phyloP scores from a whole-genome alignment of 1,139 yeast genomes.

The Magnusiomyces suaveolens region DNA sequence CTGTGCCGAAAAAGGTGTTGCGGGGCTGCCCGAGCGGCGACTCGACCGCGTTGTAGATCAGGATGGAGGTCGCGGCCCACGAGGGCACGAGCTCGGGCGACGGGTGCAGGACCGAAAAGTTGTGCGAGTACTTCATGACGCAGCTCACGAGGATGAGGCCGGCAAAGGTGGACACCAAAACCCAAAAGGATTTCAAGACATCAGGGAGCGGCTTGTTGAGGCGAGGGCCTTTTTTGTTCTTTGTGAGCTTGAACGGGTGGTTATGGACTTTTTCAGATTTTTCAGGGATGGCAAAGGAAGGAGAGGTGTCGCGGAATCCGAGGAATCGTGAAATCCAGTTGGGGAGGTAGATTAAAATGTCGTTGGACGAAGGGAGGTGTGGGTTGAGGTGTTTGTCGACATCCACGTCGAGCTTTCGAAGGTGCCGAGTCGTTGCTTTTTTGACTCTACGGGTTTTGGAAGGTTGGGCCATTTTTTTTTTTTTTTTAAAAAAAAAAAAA shows the following conservation, averaged over 20 bases:
- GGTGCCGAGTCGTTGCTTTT: not conserved
- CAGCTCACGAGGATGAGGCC: constrained; percentile 47
- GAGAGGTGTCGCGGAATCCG: constrained; percentile 18
- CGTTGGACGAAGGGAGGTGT: constrained; percentile 18
- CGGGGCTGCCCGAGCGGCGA: constrained; percentile 64
- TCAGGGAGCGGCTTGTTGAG: constrained; percentile 13
- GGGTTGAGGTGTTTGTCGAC: constrained; percentile 20
- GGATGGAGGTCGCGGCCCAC: constrained; percentile 55
- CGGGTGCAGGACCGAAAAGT: constrained; percentile 36
- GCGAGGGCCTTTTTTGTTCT: not conserved
- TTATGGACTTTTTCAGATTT: not conserved
- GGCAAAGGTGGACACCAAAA: constrained; percentile 36
- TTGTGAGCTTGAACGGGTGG: not conserved
- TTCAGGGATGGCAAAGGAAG: not conserved
- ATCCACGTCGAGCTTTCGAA: constrained; percentile 15
- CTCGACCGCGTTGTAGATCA: constrained; percentile 47
- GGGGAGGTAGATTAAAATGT: constrained; percentile 20
- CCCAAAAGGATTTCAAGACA: constrained; percentile 17
- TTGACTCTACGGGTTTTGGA: not conserved
- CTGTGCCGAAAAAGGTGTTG: constrained; percentile 49
- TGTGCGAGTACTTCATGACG: constrained; percentile 40
- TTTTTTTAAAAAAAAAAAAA: too few relatives aligned
- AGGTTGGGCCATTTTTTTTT: too few relatives aligned
- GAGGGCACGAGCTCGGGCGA: constrained; percentile 53
- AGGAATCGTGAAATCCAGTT: constrained; percentile 17